Conservation (phyloP, 1,284 basidiomycete genomes). For the Ustilago tritici region DNA sequence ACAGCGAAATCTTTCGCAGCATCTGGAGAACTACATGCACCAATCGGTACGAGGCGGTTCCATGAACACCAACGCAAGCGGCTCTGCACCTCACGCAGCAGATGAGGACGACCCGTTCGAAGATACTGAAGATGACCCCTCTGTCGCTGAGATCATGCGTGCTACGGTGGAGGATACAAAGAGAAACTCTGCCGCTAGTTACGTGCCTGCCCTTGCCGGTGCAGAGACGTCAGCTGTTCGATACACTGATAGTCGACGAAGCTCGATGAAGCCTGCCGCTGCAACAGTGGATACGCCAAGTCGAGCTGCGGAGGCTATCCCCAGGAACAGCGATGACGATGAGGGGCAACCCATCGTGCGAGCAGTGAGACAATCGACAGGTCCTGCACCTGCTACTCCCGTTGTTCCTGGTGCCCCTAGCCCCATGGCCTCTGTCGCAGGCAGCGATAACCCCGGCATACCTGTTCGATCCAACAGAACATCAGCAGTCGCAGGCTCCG, state of each 20-base stretch:
- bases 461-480: constrained; percentile 14
- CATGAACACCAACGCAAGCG: constrained; percentile 20
- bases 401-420: constrained; percentile 24
- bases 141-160: constrained; percentile 15
- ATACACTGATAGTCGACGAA: constrained; percentile 27
- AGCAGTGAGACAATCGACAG: constrained; percentile 31
- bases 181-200: constrained; percentile 42
- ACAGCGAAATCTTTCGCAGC: constrained; percentile 48
- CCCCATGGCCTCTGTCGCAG: neutral
- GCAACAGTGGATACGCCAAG: constrained; percentile 8
- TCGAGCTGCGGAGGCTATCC: neutral
- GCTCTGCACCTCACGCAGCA: constrained; percentile 1
- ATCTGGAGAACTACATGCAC: constrained; percentile 42
- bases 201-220: constrained; percentile 40
- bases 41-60: constrained; percentile 16
- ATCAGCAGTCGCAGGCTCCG: neutral
- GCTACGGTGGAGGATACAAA: constrained; percentile 39
- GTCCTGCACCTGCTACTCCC: constrained; percentile 19
- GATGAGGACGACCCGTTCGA: constrained; percentile 52
- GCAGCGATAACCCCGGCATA: constrained; percentile 15
- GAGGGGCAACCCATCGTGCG: constrained; percentile 18
- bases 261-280: constrained; percentile 18
- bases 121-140: constrained; percentile 55
- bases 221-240: constrained; percentile 34
- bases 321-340: constrained; percentile 21